Conservation (phyloP, 1,284 basidiomycete species). For the Tilletiopsis washingtonensis region DNA sequence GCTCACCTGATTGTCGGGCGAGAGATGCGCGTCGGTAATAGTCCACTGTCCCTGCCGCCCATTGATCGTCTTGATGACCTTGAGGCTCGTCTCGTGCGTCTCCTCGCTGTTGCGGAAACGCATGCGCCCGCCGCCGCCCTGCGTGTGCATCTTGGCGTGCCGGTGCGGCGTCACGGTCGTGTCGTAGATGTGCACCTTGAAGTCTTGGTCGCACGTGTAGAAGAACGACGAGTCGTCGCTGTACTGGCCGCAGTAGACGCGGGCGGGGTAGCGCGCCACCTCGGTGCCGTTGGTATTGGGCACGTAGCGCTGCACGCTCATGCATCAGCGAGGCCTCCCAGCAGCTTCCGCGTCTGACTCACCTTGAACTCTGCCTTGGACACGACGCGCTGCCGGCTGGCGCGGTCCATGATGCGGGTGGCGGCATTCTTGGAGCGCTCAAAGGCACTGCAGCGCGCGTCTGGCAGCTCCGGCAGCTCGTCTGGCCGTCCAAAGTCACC, state of each 20-base stretch:
- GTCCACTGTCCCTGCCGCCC: slow-evolving; percentile 40
- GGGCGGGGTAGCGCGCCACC: slow-evolving; percentile 70
- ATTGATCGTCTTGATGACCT: slow-evolving; percentile 40
- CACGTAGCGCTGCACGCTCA: slow-evolving; percentile 51
- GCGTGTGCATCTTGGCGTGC: not conserved
- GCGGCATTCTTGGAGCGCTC: slow-evolving; percentile 6
- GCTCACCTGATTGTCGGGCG: slow-evolving; percentile 61
- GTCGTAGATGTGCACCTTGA: slow-evolving; percentile 78
- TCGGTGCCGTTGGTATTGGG: slow-evolving; percentile 81
- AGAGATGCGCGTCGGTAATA: slow-evolving; percentile 71
- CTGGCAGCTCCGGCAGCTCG: slow-evolving; percentile 1
- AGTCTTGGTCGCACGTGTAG: slow-evolving; percentile 56
- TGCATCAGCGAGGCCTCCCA: no score
- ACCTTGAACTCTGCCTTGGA: slow-evolving; percentile 47
- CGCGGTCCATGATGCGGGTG: slow-evolving; percentile 2
- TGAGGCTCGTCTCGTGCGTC: slow-evolving; percentile 30
- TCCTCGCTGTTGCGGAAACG: not conserved
- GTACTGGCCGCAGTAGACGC: slow-evolving; percentile 88
- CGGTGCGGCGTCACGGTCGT: slow-evolving; percentile 51
- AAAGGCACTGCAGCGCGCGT: slow-evolving; percentile 4
- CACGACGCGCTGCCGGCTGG: slow-evolving; percentile 49
- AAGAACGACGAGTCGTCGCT: slow-evolving; percentile 53
- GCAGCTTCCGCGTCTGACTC: not conserved
- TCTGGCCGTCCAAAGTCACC: slow-evolving; percentile 70
- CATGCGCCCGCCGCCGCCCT: not conserved